Evolutionary conservation across 306 rosid genomes (phyloP), one percentile per base, ranked within the genome.

Genomic region (Cucurbita ficifolia): DNA sequence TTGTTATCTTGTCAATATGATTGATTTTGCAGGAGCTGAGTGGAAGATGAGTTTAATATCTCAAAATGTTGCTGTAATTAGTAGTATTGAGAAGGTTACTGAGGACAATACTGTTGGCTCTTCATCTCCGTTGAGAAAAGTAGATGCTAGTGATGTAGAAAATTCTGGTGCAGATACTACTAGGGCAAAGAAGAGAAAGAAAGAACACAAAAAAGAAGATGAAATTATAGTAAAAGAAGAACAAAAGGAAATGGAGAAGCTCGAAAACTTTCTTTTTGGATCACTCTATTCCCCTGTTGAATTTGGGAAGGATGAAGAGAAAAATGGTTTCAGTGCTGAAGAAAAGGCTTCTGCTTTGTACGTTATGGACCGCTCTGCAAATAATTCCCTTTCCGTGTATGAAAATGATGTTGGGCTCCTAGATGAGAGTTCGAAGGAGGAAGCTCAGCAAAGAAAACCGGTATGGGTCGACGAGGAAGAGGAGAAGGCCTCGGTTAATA

Each of bases 391-490:
- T 33, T 68, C 86, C n/a, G 79, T 60, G 64, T 69, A 78, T 73
- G 85, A 84, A 50, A 89, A 82, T 48, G 84, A 76, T 74, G 77
- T n/a, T 48, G 84, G 79, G 1, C 59, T 78, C 5, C 74, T 49
- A 11, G 85, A 82, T 29, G 85, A 57, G 73, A 81, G 79, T 62
- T 39, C 56, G 22, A 80, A 78, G 16, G 86, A 75, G 70, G 82
- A 79, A 59, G 63, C 76, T 57, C 76, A 58, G 81, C 74, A 54
- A 72, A 87, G 90, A 79, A 93, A 86, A 79, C 87, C 97, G 3
- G 97, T 80, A 5, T 93, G 97, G 98, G 84, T 77, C 57, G 98
- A 90, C 59, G 97, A 87, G 18, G 98, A 90, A 87, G 98, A 93
- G 83, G 87, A 85, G 75, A 82, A 67, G 40, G 62, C 86, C 67